phyloP scores from a whole-genome alignment of 345 rosid genomes.

The Turritis glabra region DNA sequence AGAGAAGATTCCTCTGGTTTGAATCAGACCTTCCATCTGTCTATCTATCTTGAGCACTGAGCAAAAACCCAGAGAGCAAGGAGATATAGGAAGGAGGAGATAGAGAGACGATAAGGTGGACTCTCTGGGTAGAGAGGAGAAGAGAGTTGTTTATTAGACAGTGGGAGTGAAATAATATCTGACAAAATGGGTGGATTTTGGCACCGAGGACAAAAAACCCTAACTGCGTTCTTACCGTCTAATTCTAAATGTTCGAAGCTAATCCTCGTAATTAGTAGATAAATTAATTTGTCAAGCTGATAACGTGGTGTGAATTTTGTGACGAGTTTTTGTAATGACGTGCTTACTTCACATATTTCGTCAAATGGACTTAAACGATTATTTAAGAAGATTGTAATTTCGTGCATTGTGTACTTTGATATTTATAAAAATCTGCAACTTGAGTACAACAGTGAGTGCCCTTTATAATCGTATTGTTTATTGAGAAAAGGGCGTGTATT shows the following conservation, averaged over 20 bases:
- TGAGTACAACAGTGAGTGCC: background rate
- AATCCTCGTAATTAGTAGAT: background rate
- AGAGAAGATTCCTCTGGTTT: slow-evolving; percentile 74
- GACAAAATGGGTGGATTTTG: background rate
- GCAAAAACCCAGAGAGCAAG: slow-evolving; percentile 19
- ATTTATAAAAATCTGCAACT: background rate
- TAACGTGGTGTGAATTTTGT: background rate
- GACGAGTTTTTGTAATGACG: background rate
- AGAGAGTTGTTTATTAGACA: slow-evolving; percentile 38
- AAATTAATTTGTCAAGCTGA: background rate
- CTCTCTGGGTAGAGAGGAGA: slow-evolving; percentile 38
- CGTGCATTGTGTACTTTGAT: background rate
- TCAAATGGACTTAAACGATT: background rate
- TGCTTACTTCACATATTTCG: background rate
- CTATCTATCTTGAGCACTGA: slow-evolving; percentile 31
- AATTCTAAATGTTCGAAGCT: slow-evolving; percentile 12
- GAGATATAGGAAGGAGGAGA: slow-evolving; percentile 27
- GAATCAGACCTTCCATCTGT: slow-evolving; percentile 78
- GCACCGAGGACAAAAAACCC: slow-evolving; percentile 7
- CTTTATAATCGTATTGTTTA: background rate
- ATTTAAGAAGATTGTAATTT: background rate
- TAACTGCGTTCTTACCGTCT: slow-evolving; percentile 18
- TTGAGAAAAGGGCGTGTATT: slow-evolving; percentile 15
- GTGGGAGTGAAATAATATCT: slow-evolving; percentile 9
- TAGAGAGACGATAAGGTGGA: slow-evolving; percentile 43